A percentile compares a stretch with the other conserved stretches of the same genome.
Evolutionary conservation across 495 filamentous ascomycete genomes (phyloP).

Genomic region (Saxispiralis lemnorum): DNA sequence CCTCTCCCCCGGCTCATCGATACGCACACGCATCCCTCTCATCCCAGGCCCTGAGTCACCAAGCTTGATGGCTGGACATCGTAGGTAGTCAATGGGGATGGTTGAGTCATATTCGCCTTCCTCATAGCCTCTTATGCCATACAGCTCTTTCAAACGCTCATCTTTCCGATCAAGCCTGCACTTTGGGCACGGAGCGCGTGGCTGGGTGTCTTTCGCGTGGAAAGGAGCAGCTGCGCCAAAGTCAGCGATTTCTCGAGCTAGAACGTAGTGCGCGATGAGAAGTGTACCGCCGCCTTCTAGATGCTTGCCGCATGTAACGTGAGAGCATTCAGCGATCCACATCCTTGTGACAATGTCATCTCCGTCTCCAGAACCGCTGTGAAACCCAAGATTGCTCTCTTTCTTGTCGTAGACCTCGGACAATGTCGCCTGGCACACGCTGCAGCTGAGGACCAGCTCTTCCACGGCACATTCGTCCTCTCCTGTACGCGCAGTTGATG

Average conservation of each 20-base stretch:
- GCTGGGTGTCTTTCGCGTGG: slow-evolving; percentile 21
- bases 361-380: slow-evolving; percentile 17
- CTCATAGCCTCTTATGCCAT: slow-evolving; percentile 22
- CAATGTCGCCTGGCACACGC: slow-evolving; percentile 25
- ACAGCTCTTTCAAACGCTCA: slow-evolving; percentile 20
- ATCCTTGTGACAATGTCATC: slow-evolving; percentile 23
- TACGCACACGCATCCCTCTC: slow-evolving; percentile 24
- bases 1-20: no score
- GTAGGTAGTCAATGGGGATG: slow-evolving; percentile 26
- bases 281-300: slow-evolving; percentile 27
- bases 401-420: slow-evolving; percentile 23
- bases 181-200: slow-evolving; percentile 27
- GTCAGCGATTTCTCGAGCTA: not conserved
- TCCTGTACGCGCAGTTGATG: not conserved
- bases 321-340: slow-evolving; percentile 29
- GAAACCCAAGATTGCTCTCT: slow-evolving; percentile 19
- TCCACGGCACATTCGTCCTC: slow-evolving; percentile 8
- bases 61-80: slow-evolving; percentile 23
- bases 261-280: no score
- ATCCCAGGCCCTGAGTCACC: slow-evolving; percentile 17
- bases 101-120: slow-evolving; percentile 23
- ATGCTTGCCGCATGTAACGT: slow-evolving; percentile 29
- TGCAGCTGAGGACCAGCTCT: slow-evolving; percentile 29
- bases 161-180: slow-evolving; percentile 23
- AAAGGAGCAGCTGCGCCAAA: slow-evolving; percentile 24